Percentiles rank a stretch among this genome's conserved stretches.
phyloP scores from a whole-genome alignment of 495 filamentous ascomycete species.

The Massariosphaeria phaeospora region DNA sequence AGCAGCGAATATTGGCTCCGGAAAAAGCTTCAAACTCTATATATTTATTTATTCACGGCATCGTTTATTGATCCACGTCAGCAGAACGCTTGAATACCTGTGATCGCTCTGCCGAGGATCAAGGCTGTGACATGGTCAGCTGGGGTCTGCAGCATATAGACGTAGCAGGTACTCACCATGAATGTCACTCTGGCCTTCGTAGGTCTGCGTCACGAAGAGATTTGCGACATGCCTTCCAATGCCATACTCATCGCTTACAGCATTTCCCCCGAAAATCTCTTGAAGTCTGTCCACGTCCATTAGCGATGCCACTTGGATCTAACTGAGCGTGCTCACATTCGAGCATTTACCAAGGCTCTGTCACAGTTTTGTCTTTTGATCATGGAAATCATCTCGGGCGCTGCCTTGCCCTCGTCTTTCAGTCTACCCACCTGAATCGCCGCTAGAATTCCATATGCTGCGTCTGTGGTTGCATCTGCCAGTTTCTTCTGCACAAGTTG shows the following conservation, averaged over 20 bases:
- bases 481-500: slow-evolving; percentile 99
- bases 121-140: slow-evolving; percentile 46
- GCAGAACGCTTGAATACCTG: slow-evolving; percentile 64
- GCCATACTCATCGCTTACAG: slow-evolving; percentile 90
- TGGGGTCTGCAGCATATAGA: background rate
- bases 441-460: slow-evolving; percentile 80
- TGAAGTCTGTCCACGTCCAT: slow-evolving; percentile 57
- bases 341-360: slow-evolving; percentile 71
- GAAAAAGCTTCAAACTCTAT: background rate
- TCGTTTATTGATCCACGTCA: too few relatives aligned
- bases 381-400: slow-evolving; percentile 98
- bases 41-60: background rate
- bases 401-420: slow-evolving; percentile 81
- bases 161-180: slow-evolving; percentile 60
- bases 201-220: slow-evolving; percentile 94
- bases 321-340: slow-evolving; percentile 51
- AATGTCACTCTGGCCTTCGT: slow-evolving; percentile 96
- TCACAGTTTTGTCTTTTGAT: slow-evolving; percentile 98
- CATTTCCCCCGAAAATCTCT: slow-evolving; percentile 95
- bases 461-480: slow-evolving; percentile 85
- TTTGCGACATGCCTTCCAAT: slow-evolving; percentile 96
- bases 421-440: slow-evolving; percentile 85
- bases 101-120: slow-evolving; percentile 67
- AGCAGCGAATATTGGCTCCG: too few relatives aligned
- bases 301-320: background rate